Evolutionary conservation across 768 basidiomycete species (phyloP), one percentile per base, ranked within the genome.

Genomic region (Suillus luteus): DNA sequence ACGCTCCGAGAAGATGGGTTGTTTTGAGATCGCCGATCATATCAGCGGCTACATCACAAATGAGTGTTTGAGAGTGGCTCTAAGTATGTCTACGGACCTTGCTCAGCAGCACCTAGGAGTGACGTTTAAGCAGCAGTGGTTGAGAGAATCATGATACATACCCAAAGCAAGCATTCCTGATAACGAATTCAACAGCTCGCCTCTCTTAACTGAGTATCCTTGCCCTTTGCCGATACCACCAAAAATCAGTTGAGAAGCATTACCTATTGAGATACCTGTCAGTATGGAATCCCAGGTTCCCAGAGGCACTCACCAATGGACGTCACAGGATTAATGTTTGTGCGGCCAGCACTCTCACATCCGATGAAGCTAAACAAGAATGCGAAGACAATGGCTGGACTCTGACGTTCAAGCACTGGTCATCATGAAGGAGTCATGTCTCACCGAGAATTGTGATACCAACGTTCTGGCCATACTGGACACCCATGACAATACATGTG

Each of bases 21-120:
- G 88, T 86, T 76, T 89, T 88, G 68, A 89, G 72, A 71, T 89
- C 88, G 62, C 86, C 82, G 54, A 83, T 84, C 88, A 89, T 88
- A 70, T 89, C 88, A 37, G 81, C 69, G 27, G 85, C 80, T 74
- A 48, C 52, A 41, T 33, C 38, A 27, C 14, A 31, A n/a, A 35
- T 44, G 44, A 55, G 44, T 61, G 43, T 24, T 19, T 31, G 15
- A 44, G 22, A 46, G 44, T 37, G 11, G 33, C 40, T n/a, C 60
- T 59, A 27, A n/a, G 38, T 44, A 65, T 15, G 35, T 41, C 7
- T 33, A 41, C 22, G 35, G 58, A 65, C 71, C 72, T 70, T 72
- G 68, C 54, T 72, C 68, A 19, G 66, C 66, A 43, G 68, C 68
- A 33, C 71, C 70, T 68, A 33, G 27, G n/a, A 24, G 22, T 22